A percentile compares a stretch with the other conserved stretches of the same genome.
Conservation (phyloP, 768 basidiomycete species). For the Serpula lacrymans region DNA sequence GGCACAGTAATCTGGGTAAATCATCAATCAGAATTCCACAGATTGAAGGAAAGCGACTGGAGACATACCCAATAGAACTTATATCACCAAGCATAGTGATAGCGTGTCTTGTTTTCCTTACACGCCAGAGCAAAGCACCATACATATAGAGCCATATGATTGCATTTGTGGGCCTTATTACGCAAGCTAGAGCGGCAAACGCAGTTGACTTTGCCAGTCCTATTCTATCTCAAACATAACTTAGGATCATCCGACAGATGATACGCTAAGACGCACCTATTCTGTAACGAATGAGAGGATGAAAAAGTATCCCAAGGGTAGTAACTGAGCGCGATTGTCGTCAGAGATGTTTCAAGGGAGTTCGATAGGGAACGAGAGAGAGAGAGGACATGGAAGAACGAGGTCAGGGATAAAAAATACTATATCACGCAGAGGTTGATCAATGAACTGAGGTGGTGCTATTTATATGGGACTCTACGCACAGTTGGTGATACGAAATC, state of each 20-base stretch:
- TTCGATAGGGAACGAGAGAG: conserved; percentile 90
- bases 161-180: conserved; percentile 84
- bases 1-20: conserved; percentile 15
- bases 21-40: conserved; percentile 5
- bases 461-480: conserved; percentile 26
- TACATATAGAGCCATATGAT: conserved; percentile 83
- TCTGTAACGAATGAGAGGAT: conserved; percentile 10
- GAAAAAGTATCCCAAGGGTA: conserved; percentile 64
- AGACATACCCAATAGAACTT: conserved; percentile 42
- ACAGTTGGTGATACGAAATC: conserved; percentile 62
- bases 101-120: conserved; percentile 34
- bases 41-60: not conserved
- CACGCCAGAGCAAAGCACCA: conserved; percentile 45
- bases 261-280: conserved; percentile 12
- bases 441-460: not conserved
- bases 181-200: conserved; percentile 75
- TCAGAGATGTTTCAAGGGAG: conserved; percentile 86
- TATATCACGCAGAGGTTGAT: conserved; percentile 26
- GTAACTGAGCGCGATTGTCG: conserved; percentile 68
- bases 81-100: conserved; percentile 37
- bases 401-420: conserved; percentile 78
- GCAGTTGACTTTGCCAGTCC: conserved; percentile 35
- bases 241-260: conserved; percentile 8
- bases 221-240: conserved; percentile 30
- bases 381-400: conserved; percentile 82